These are phyloP conservation scores for Mortierella sp. DNA, from an alignment of 371 early-diverging fungal genomes.

Conservation along the genomic window DNA sequence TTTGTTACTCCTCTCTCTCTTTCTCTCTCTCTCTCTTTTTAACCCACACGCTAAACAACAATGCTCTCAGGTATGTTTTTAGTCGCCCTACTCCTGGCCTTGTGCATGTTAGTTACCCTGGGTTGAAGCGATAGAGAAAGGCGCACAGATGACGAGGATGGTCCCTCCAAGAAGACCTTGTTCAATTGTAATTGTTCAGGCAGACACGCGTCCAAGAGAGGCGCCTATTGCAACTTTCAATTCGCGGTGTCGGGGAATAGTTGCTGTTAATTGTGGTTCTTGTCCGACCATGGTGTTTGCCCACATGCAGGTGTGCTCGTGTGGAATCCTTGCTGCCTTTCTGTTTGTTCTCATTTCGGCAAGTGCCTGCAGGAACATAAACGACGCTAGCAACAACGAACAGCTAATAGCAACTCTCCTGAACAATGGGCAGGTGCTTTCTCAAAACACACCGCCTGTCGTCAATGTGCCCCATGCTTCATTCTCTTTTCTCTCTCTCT, in stretches of 20 bases:
- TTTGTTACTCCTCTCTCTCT: neutral
- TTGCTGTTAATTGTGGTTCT: neutral
- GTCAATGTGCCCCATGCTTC: neutral
- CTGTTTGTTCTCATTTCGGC: neutral
- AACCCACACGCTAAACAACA: neutral
- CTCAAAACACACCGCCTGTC: conserved; percentile 4
- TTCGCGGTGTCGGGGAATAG: neutral
- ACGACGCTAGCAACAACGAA: neutral
- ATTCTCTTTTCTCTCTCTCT: neutral
- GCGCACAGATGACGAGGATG: neutral
- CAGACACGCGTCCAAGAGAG: neutral
- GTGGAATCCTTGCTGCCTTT: neutral
- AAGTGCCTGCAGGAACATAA: neutral
- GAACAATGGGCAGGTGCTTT: neutral
- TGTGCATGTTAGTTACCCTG: neutral
- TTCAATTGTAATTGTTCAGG: neutral
- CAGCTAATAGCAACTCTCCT: neutral
- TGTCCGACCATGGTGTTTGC: neutral
- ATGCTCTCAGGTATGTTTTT: conserved; percentile 7
- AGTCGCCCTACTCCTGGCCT: neutral
- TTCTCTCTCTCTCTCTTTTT: neutral
- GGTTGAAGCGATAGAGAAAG: neutral
- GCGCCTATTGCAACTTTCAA: neutral
- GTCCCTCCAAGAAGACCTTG: neutral
- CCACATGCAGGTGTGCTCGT: neutral